A percentile compares a stretch with the other conserved stretches of the same genome.
phyloP scores from a whole-genome alignment of 495 filamentous ascomycete species.

The Penicillium subrubescens region DNA sequence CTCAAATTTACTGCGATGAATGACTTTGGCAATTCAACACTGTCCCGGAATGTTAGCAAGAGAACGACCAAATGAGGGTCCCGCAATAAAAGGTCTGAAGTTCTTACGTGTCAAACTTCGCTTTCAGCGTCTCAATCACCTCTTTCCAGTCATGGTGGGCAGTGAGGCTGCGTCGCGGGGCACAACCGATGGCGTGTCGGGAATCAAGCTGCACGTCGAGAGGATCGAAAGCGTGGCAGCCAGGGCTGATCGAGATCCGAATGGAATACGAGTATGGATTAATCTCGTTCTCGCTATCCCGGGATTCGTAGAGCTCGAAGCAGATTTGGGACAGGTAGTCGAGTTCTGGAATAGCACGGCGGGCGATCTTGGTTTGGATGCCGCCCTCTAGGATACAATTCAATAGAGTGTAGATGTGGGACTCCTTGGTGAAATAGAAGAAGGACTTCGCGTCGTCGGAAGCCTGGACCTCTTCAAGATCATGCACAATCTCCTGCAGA shows the following conservation, averaged over 20 bases:
- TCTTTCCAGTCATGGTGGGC: constrained; percentile 94
- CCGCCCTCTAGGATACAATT: constrained; percentile 98
- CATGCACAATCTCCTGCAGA: constrained; percentile 91
- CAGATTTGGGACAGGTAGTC: constrained; percentile 98
- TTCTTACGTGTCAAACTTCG: constrained; percentile 93
- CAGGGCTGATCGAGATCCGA: constrained; percentile 91
- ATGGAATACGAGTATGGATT: constrained; percentile 97
- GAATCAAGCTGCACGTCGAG: constrained; percentile 94
- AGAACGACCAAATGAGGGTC: too few species aligned
- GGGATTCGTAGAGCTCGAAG: constrained; percentile 95
- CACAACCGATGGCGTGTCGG: constrained; percentile 91
- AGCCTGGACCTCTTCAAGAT: constrained; percentile 97
- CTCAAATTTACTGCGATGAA: constrained; percentile 64
- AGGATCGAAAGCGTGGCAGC: constrained; percentile 93
- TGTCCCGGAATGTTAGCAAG: constrained; percentile 31
- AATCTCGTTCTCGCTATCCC: constrained; percentile 69
- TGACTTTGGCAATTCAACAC: constrained; percentile 90
- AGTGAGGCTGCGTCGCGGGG: constrained; percentile 83
- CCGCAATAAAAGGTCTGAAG: constrained; percentile 11
- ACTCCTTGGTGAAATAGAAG: constrained; percentile 99
- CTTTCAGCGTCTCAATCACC: constrained; percentile 89
- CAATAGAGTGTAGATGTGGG: constrained; percentile 94
- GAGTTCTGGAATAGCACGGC: constrained; percentile 91
- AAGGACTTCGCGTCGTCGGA: constrained; percentile 91
- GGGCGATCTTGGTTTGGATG: constrained; percentile 86